Conservation (phyloP, 176 grass and related monocot species). For the Oryza nivara region DNA sequence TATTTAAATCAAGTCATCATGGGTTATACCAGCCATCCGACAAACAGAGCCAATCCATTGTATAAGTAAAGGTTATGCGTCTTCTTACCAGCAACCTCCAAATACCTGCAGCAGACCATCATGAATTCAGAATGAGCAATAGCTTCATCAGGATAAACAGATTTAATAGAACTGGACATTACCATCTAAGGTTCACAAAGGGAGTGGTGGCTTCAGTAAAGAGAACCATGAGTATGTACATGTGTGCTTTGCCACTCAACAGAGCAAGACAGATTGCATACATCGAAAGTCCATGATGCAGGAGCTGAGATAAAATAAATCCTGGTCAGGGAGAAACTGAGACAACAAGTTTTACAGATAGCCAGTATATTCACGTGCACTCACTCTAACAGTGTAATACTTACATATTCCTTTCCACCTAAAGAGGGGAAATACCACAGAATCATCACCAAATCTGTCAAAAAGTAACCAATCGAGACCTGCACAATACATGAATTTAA, state of each 20-base stretch:
- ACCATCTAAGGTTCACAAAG: constrained; percentile 96
- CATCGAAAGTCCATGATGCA: constrained; percentile 89
- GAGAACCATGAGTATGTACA: constrained; percentile 87
- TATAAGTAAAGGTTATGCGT: constrained; percentile 59
- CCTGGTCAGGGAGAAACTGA: neutral
- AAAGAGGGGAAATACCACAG: constrained; percentile 68
- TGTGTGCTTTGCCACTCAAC: constrained; percentile 73
- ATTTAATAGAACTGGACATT: constrained; percentile 21
- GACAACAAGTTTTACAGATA: neutral
- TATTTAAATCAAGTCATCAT: neutral
- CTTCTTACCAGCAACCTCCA: constrained; percentile 75
- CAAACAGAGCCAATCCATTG: constrained; percentile 79
- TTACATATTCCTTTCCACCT: constrained; percentile 95
- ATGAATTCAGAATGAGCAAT: neutral
- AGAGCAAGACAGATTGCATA: constrained; percentile 77
- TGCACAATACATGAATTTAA: constrained; percentile 27
- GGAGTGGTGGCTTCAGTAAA: constrained; percentile 90
- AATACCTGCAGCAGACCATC: constrained; percentile 58
- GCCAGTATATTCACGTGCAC: neutral
- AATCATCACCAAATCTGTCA: constrained; percentile 76
- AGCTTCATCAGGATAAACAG: neutral
- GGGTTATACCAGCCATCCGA: constrained; percentile 75
- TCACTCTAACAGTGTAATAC: constrained; percentile 29
- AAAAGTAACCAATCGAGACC: constrained; percentile 82
- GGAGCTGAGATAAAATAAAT: constrained; percentile 52